Percentiles rank a stretch among this genome's conserved stretches.
Conservation (phyloP, 495 filamentous ascomycete genomes). For the Penicillium chermesinum region DNA sequence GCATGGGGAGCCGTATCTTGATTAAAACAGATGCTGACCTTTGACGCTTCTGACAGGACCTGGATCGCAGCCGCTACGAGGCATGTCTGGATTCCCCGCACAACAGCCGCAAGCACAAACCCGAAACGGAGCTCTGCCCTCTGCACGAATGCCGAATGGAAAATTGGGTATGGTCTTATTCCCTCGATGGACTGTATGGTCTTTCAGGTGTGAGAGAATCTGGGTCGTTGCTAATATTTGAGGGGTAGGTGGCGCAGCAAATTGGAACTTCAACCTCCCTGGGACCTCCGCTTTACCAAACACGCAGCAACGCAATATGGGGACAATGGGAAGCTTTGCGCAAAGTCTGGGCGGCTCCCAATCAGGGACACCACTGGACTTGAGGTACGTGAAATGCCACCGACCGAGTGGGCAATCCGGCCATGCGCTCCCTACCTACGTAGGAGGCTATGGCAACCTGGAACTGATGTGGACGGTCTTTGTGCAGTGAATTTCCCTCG, state of each 20-base stretch:
- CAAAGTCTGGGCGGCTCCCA: slow-evolving; percentile 77
- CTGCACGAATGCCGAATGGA: slow-evolving; percentile 69
- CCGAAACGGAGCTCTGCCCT: slow-evolving; percentile 51
- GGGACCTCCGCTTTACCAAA: slow-evolving; percentile 54
- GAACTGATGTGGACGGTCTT: too few species aligned
- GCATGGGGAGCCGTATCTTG: slow-evolving; percentile 11
- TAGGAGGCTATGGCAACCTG: too few species aligned
- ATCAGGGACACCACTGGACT: slow-evolving; percentile 66
- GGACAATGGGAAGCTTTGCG: slow-evolving; percentile 67
- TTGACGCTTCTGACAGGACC: slow-evolving; percentile 44
- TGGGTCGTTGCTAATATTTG: slow-evolving; percentile 26
- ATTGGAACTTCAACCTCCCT: slow-evolving; percentile 73
- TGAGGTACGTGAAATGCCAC: slow-evolving; percentile 60
- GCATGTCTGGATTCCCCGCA: slow-evolving; percentile 64
- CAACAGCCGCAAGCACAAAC: slow-evolving; percentile 58
- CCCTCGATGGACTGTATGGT: slow-evolving; percentile 1
- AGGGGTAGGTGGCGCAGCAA: slow-evolving; percentile 57
- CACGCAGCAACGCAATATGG: slow-evolving; percentile 57
- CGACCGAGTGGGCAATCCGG: neutral
- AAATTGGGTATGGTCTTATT: slow-evolving; percentile 58
- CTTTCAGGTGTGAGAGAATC: neutral
- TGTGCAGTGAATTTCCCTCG: slow-evolving; percentile 73
- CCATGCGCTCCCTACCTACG: too few species aligned
- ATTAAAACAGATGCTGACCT: slow-evolving; percentile 24
- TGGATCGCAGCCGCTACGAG: slow-evolving; percentile 63